phyloP scores from a whole-genome alignment of 2,329 filamentous ascomycete genomes.

The Colletotrichum ledebouriae region DNA sequence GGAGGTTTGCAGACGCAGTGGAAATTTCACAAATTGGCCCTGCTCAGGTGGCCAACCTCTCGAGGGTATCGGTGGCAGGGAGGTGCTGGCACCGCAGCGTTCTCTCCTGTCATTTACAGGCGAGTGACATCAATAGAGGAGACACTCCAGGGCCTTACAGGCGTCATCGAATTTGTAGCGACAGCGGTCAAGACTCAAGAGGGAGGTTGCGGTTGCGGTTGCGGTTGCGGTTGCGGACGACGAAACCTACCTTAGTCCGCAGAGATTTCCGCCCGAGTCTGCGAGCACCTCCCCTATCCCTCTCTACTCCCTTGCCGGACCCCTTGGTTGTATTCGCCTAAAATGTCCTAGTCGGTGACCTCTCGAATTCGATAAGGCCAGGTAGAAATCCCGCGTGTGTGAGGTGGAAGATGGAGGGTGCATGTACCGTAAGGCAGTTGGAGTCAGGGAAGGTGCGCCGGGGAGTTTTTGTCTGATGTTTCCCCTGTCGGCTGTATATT shows the following conservation, averaged over 20 bases:
- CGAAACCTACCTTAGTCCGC: too few species aligned
- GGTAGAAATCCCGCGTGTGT: too few species aligned
- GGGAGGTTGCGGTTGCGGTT: too few species aligned
- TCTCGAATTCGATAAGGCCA: too few species aligned
- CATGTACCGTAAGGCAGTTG: background rate
- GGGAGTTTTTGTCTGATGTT: slow-evolving; percentile 40
- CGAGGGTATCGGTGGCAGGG: slow-evolving; percentile 13
- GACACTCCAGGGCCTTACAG: background rate
- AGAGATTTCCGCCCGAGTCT: background rate
- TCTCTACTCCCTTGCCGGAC: background rate
- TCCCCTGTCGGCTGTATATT: slow-evolving; percentile 30
- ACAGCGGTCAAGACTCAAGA: background rate
- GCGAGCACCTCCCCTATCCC: slow-evolving; percentile 8
- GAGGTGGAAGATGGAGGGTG: background rate
- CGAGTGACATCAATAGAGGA: slow-evolving; percentile 24
- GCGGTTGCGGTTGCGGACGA: too few species aligned
- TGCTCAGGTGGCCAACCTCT: background rate
- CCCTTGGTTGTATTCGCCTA: background rate
- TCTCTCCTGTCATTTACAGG: slow-evolving; percentile 13
- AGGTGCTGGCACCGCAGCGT: background rate
- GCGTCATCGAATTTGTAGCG: slow-evolving; percentile 26
- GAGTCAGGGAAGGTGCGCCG: slow-evolving; percentile 22
- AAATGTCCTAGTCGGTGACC: background rate
- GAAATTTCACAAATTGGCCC: slow-evolving; percentile 30
- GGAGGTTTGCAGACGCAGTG: slow-evolving; percentile 10